These are phyloP conservation scores for Ziziphus jujuba DNA, from an alignment of 306 rosid species.

Conservation along the genomic window DNA sequence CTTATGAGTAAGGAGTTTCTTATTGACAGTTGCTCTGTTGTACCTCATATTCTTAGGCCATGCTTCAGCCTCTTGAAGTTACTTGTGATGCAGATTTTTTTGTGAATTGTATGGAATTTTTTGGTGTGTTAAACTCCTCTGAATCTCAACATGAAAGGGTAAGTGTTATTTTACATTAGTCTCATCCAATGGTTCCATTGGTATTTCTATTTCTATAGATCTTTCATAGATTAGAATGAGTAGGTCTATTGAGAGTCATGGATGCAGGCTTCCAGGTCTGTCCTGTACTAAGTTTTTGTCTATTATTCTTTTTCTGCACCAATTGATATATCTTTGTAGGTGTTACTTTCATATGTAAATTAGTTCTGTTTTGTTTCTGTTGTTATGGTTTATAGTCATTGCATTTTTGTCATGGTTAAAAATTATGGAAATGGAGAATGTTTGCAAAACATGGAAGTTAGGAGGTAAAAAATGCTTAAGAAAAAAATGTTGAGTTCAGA, in stretches of 20 bases:
- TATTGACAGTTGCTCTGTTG: conserved; percentile 7
- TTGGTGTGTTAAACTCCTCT: conserved; percentile 52
- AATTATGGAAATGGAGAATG: too few relatives aligned
- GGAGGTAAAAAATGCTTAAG: too few relatives aligned
- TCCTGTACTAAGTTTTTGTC: too few relatives aligned
- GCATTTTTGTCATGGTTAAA: too few relatives aligned
- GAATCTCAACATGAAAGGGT: conserved; percentile 78
- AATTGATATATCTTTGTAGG: background rate
- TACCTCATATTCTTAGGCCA: conserved; percentile 52
- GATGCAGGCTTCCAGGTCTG: too few relatives aligned
- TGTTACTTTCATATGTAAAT: background rate
- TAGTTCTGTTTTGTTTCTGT: background rate
- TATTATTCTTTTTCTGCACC: background rate
- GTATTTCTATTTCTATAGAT: background rate
- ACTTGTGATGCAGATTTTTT: conserved; percentile 52
- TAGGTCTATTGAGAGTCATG: background rate
- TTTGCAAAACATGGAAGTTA: too few relatives aligned
- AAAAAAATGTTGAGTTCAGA: too few relatives aligned
- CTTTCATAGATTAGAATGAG: background rate
- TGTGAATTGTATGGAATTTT: conserved; percentile 44
- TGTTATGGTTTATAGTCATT: too few relatives aligned
- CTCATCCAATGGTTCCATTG: background rate
- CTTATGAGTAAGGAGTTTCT: background rate
- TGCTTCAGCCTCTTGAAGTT: conserved; percentile 63
- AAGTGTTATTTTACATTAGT: conserved; percentile 18